Conservation (phyloP, 2,329 filamentous ascomycete species). For the Rhynchosporium secalis region DNA sequence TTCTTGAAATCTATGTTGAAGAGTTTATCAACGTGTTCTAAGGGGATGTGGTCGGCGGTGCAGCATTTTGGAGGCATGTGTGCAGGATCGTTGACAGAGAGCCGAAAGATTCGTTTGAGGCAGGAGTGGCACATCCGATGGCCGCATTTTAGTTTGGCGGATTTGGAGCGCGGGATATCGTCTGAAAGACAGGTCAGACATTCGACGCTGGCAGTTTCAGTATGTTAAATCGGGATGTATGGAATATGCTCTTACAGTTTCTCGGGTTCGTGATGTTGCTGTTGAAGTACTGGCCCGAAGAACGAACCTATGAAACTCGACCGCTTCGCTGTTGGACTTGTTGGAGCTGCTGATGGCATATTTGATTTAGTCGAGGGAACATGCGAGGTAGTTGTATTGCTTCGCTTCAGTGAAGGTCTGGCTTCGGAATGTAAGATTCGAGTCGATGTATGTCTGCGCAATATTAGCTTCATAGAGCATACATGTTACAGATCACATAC, state of each 20-base stretch:
- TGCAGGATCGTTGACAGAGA: constrained; percentile 73
- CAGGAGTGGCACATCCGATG: constrained; percentile 82
- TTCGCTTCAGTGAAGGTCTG: constrained; percentile 28
- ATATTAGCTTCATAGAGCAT: constrained; percentile 10
- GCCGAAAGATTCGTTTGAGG: constrained; percentile 70
- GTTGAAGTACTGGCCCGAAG: constrained; percentile 7
- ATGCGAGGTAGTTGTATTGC: constrained; percentile 33
- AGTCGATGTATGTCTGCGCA: constrained; percentile 25
- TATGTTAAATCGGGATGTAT: background rate
- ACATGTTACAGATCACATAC: constrained; percentile 19
- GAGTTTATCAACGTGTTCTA: constrained; percentile 73
- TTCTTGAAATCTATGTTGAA: constrained; percentile 75
- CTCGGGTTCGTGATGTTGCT: constrained; percentile 31
- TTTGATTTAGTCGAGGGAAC: constrained; percentile 22
- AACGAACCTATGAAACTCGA: constrained; percentile 23
- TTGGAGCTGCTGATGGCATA: constrained; percentile 23
- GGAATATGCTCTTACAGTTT: constrained; percentile 31
- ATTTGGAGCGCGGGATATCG: constrained; percentile 61
- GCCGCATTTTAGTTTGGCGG: constrained; percentile 72
- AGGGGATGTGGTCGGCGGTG: constrained; percentile 67
- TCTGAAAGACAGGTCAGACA: constrained; percentile 72
- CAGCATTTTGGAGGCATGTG: constrained; percentile 89
- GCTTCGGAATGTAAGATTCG: constrained; percentile 24
- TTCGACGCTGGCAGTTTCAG: constrained; percentile 54
- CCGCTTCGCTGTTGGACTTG: constrained; percentile 24